A percentile compares a stretch with the other conserved stretches of the same genome.
These are phyloP conservation scores for Aristolochia contorta DNA, from an alignment of 164 flowering plant species.

Conservation along the genomic window DNA sequence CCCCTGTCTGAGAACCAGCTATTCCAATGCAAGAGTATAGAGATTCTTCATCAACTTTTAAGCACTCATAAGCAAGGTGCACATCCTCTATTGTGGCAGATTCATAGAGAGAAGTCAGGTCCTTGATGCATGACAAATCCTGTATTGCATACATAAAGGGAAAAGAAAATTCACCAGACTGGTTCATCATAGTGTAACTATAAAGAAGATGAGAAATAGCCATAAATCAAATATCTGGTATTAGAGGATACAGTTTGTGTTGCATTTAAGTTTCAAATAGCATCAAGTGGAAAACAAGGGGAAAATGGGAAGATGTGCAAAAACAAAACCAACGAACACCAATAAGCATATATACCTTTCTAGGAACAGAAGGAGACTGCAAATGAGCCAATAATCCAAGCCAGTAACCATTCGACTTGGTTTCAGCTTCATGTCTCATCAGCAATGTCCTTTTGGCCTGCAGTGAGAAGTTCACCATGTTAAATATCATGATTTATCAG, in stretches of 20 bases:
- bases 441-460: constrained; percentile 90
- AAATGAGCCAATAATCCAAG: constrained; percentile 88
- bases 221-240: background rate
- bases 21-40: constrained; percentile 84
- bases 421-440: constrained; percentile 98
- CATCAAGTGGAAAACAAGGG: background rate
- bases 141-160: constrained; percentile 19
- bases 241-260: background rate
- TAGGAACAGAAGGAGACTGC: constrained; percentile 87
- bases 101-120: constrained; percentile 64
- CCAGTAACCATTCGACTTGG: constrained; percentile 96
- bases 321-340: background rate
- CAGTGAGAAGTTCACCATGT: background rate
- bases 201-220: background rate
- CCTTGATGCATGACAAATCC: constrained; percentile 90
- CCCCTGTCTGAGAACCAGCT: constrained; percentile 81
- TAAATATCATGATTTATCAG: no score
- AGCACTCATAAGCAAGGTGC: constrained; percentile 76
- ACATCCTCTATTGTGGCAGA: constrained; percentile 81
- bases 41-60: constrained; percentile 77
- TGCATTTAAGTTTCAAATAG: background rate
- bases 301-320: background rate
- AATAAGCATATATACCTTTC: constrained; percentile 46
- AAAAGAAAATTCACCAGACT: background rate
- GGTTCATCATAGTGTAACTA: background rate